Percentiles rank a stretch among this genome's conserved stretches.
Conservation (phyloP, 2,329 filamentous ascomycete species). For the Fusarium sp. region DNA sequence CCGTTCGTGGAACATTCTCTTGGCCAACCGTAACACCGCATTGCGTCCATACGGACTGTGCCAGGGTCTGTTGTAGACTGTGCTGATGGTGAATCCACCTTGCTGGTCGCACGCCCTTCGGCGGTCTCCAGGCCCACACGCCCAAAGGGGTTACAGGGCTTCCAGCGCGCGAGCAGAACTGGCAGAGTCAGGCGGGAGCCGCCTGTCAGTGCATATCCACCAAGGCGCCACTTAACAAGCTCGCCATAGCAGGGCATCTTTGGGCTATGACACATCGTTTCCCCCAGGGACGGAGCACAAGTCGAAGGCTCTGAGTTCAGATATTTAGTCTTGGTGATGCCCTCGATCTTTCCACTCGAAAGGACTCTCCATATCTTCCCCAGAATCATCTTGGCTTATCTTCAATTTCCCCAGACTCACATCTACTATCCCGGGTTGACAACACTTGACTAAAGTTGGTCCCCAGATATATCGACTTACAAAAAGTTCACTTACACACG, state of each 20-base stretch:
- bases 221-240: conserved; percentile 43
- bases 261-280: conserved; percentile 45
- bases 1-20: conserved; percentile 11
- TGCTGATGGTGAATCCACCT: conserved; percentile 26
- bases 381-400: conserved; percentile 23
- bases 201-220: conserved; percentile 36
- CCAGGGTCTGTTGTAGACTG: conserved; percentile 10
- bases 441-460: conserved; percentile 15
- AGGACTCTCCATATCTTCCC: conserved; percentile 37
- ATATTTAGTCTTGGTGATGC: conserved; percentile 42
- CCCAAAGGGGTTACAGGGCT: conserved; percentile 30
- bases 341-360: conserved; percentile 33
- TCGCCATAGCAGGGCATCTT: conserved; percentile 40
- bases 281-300: conserved; percentile 29
- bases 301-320: conserved; percentile 28
- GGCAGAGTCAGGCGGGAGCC: conserved; percentile 41
- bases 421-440: conserved; percentile 12
- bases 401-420: conserved; percentile 34
- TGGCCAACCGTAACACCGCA: conserved; percentile 17
- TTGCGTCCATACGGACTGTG: conserved; percentile 17
- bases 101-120: conserved; percentile 31
- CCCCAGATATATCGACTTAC: conserved; percentile 19
- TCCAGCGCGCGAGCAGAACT: conserved; percentile 27
- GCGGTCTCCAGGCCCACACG: conserved; percentile 35
- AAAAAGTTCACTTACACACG: conserved; percentile 27